These are phyloP conservation scores for Prorocentrum cordatum DNA, from an alignment of 169 alveolate genomes.

Conservation along the genomic window DNA sequence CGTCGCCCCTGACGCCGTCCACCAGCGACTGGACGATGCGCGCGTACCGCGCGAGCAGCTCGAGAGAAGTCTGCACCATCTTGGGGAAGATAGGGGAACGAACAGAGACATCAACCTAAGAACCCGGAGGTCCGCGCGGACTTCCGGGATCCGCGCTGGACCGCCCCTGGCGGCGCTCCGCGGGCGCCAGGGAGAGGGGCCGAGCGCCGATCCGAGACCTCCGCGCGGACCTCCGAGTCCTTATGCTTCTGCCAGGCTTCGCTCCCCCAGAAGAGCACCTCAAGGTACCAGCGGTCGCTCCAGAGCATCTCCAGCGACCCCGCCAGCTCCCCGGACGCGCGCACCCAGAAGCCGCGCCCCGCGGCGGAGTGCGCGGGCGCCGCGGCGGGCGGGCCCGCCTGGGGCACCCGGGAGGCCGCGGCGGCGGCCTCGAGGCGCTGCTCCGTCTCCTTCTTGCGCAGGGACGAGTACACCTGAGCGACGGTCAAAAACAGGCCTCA, in stretches of 20 bases:
- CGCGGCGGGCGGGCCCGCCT: too few relatives aligned
- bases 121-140: too few relatives aligned
- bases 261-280: too few relatives aligned
- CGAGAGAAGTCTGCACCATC: conserved; percentile 16
- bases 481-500: too few relatives aligned
- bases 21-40: background rate
- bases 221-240: too few relatives aligned
- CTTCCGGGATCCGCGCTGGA: too few relatives aligned
- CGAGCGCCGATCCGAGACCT: too few relatives aligned
- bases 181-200: too few relatives aligned
- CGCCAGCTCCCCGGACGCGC: background rate
- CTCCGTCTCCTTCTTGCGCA: conserved; percentile 15
- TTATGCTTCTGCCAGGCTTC: too few relatives aligned
- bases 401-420: too few relatives aligned
- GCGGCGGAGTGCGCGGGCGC: background rate
- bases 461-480: conserved; percentile 41
- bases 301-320: background rate
- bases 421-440: background rate
- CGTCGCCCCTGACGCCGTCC: background rate
- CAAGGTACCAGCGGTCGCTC: background rate
- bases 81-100: conserved; percentile 2
- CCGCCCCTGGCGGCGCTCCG: too few relatives aligned
- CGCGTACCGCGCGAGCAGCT: background rate
- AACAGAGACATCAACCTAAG: too few relatives aligned
- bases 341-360: background rate